Evolutionary conservation across 2,329 filamentous ascomycete genomes (phyloP), one percentile per base, ranked within the genome.

Genomic region (Arthrinium puccinioides): DNA sequence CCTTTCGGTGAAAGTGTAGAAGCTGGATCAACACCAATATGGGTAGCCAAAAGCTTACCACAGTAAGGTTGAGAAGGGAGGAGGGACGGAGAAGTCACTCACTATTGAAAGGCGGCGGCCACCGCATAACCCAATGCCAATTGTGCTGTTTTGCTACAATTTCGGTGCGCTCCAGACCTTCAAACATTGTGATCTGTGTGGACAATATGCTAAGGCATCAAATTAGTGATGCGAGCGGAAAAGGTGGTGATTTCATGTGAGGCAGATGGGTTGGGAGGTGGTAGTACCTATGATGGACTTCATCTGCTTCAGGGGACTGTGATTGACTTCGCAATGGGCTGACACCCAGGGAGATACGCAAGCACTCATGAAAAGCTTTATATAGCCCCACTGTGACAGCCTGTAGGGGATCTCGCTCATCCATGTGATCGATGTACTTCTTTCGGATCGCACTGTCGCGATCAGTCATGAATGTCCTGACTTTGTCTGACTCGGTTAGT

Each of bases 41-140:
- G n/a, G n/a, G n/a, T n/a, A n/a, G n/a, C n/a, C n/a, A n/a, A n/a
- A n/a, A n/a, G n/a, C n/a, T n/a, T n/a, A n/a, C n/a, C n/a, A n/a
- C n/a, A n/a, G n/a, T n/a, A n/a, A n/a, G n/a, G n/a, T n/a, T n/a
- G n/a, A n/a, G n/a, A n/a, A n/a, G n/a, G n/a, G n/a, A n/a, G n/a
- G n/a, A n/a, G n/a, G n/a, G n/a, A n/a, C n/a, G n/a, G n/a, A n/a
- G n/a, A n/a, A n/a, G n/a, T n/a, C n/a, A n/a, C 24, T 26, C 32
- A 13, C 33, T 21, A 13, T 28, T 38, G 2, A 42, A 42, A 8
- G 38, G 37, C 6, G 32, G 35, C 5, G 44, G 45, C 44, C 44
- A 47, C n/a, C 36, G 39, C 14, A 44, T 44, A 9, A 46, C 30
- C 45, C 45, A 47, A 3, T 38, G 36, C 41, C 45, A 46, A 6